Evolutionary conservation across 495 filamentous ascomycete genomes (phyloP).

Genomic region (Aspergillus leporis): DNA sequence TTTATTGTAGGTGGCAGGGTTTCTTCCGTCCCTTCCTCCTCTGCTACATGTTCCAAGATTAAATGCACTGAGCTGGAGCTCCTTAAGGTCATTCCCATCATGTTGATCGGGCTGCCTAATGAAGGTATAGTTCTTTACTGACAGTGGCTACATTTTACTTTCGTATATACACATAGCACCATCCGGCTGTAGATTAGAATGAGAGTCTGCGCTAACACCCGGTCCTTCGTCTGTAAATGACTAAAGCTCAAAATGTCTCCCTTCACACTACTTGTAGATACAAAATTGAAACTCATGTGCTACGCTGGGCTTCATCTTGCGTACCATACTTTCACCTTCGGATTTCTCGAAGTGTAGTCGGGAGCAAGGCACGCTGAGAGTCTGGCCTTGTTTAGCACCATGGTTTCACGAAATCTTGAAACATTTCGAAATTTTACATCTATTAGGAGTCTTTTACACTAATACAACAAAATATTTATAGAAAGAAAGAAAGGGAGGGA

Average conservation of each 20-base stretch:
- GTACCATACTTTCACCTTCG: too few relatives aligned
- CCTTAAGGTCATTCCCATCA: slow-evolving; percentile 43
- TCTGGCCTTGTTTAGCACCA: too few relatives aligned
- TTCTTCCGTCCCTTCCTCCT: slow-evolving; percentile 51
- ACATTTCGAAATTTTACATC: not conserved
- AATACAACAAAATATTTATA: not conserved
- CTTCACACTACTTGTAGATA: too few relatives aligned
- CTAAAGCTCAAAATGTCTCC: too few relatives aligned
- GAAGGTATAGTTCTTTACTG: slow-evolving; percentile 28
- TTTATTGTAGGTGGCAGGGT: slow-evolving; percentile 85
- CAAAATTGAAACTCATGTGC: too few relatives aligned
- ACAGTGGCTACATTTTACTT: slow-evolving; percentile 25
- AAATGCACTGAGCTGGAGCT: slow-evolving; percentile 68
- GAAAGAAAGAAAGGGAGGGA: not conserved
- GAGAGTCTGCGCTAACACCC: not conserved
- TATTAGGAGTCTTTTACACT: not conserved
- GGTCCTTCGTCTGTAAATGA: not conserved
- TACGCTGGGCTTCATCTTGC: too few relatives aligned
- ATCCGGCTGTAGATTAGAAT: not conserved
- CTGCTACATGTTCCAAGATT: slow-evolving; percentile 65
- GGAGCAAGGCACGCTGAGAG: not conserved
- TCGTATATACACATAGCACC: not conserved
- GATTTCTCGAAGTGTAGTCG: not conserved
- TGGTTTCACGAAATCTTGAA: not conserved
- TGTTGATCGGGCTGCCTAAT: slow-evolving; percentile 15